Evolutionary conservation across 1,284 basidiomycete species (phyloP).

Genomic region (Fistulina hepatica): DNA sequence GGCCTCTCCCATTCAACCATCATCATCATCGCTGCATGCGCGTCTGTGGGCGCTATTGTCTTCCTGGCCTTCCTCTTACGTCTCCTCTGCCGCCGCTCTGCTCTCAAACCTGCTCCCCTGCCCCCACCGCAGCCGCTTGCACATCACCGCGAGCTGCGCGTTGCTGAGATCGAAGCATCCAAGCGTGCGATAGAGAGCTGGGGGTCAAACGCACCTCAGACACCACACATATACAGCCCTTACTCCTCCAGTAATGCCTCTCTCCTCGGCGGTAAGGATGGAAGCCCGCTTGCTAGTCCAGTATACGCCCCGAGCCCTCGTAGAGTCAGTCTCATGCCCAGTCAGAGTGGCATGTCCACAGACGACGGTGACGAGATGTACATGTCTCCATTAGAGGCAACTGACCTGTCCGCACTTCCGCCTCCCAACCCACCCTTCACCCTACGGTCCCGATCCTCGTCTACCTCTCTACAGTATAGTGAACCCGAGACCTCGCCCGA

Average conservation of each 20-base stretch:
- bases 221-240: not conserved
- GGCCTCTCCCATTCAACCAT: not conserved
- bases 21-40: slow-evolving; percentile 1
- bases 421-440: not conserved
- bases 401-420: not conserved
- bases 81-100: not conserved
- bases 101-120: not conserved
- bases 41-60: not conserved
- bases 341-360: not conserved
- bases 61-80: not conserved
- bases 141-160: not conserved
- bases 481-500: not conserved
- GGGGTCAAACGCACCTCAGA: too few relatives aligned
- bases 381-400: not conserved
- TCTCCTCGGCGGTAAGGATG: not conserved
- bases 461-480: not conserved
- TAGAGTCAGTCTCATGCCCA: not conserved
- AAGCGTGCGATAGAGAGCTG: too few relatives aligned
- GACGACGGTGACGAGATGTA: not conserved
- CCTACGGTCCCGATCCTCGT: too few relatives aligned
- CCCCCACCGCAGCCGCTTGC: slow-evolving; percentile 1
- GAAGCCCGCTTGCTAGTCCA: too few relatives aligned
- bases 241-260: not conserved
- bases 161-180: not conserved
- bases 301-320: not conserved